A percentile compares a stretch with the other conserved stretches of the same genome.
phyloP scores from a whole-genome alignment of 192 early-diverging fungal species.

The Umbelopsis ramanniana region DNA sequence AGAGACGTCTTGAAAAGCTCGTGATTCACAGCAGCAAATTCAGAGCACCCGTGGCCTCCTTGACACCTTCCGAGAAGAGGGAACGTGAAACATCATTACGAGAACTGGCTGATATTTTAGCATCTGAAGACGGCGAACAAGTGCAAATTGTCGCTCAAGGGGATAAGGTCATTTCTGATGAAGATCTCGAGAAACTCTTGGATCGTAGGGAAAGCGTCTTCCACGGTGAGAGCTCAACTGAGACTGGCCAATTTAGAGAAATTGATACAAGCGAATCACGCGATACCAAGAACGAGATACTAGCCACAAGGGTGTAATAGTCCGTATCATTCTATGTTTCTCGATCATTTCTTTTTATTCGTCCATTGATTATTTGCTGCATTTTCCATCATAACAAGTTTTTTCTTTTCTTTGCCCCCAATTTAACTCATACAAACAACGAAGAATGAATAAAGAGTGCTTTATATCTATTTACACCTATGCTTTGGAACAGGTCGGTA shows the following conservation, averaged over 20 bases:
- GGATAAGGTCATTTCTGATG: conserved; percentile 60
- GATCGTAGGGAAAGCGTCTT: conserved; percentile 58
- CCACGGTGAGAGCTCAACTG: conserved; percentile 30
- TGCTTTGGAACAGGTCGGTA: neutral
- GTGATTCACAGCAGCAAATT: conserved; percentile 91
- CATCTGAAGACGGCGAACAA: conserved; percentile 71
- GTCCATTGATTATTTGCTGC: neutral
- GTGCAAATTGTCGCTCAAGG: conserved; percentile 60
- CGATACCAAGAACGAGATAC: conserved; percentile 55
- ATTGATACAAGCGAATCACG: conserved; percentile 46
- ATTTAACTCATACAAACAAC: neutral
- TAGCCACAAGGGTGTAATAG: conserved; percentile 37
- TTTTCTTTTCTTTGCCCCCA: neutral
- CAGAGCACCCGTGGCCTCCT: conserved; percentile 55
- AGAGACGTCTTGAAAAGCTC: conserved; percentile 89
- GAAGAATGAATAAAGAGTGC: neutral
- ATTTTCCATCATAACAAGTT: neutral
- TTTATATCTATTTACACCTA: neutral
- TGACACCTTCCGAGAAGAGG: conserved; percentile 13
- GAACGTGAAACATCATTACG: conserved; percentile 53
- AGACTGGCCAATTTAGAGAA: conserved; percentile 47
- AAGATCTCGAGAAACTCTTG: conserved; percentile 58
- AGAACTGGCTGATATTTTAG: conserved; percentile 77
- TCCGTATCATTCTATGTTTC: neutral
- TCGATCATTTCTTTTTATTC: neutral